Evolutionary conservation across 129 eudicot species (phyloP).

Genomic region (Centaurea solstitialis): DNA sequence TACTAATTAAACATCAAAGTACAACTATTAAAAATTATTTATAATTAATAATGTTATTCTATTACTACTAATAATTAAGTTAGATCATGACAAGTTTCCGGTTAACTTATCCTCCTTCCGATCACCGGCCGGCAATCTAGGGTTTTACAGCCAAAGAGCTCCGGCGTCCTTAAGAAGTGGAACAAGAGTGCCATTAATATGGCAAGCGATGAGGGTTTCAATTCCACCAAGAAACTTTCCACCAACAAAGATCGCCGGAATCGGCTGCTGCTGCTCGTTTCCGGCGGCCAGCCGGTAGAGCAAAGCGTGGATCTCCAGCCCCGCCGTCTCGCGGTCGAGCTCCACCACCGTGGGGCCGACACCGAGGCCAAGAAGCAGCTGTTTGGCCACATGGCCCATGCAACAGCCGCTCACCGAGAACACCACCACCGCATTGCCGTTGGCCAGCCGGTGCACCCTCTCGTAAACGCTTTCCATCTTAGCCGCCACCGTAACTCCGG

Average conservation of each 20-base stretch:
- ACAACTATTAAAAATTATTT: neutral
- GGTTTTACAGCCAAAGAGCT: constrained; percentile 80
- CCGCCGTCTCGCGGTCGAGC: constrained; percentile 53
- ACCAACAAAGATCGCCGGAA: constrained; percentile 84
- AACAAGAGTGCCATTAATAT: constrained; percentile 81
- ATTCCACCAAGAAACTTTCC: constrained; percentile 88
- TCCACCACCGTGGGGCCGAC: constrained; percentile 78
- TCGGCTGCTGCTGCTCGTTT: constrained; percentile 35
- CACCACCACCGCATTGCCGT: constrained; percentile 82
- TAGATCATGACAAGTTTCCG: neutral
- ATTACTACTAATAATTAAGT: neutral
- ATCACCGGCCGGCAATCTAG: neutral
- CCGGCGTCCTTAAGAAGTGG: constrained; percentile 96
- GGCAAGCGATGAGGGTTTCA: constrained; percentile 79
- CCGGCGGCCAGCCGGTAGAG: constrained; percentile 50
- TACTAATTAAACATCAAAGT: no score
- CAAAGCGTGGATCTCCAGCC: constrained; percentile 54
- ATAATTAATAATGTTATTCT: neutral
- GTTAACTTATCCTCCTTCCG: neutral
- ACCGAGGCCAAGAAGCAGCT: constrained; percentile 77
- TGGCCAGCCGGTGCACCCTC: constrained; percentile 51
- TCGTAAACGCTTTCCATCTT: constrained; percentile 50
- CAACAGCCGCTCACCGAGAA: constrained; percentile 75
- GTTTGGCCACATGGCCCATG: constrained; percentile 95
- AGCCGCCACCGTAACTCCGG: constrained; percentile 9